A percentile compares a stretch with the other conserved stretches of the same genome.
phyloP scores from a whole-genome alignment of 2,329 filamentous ascomycete species.

The Massarina eburnea region DNA sequence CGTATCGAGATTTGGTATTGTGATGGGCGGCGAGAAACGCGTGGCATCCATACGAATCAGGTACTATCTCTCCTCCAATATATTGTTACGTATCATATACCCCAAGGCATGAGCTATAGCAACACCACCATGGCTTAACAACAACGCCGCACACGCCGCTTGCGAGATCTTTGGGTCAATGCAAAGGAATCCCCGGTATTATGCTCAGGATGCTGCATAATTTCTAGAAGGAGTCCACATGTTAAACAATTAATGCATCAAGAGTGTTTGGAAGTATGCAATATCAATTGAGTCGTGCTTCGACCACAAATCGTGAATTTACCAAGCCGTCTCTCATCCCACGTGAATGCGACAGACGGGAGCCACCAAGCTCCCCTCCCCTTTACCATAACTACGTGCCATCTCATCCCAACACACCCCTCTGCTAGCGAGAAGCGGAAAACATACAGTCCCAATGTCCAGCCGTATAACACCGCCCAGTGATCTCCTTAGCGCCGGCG shows the following conservation, averaged over 20 bases:
- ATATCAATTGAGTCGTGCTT: not conserved
- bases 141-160: not conserved
- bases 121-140: not conserved
- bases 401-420: not conserved
- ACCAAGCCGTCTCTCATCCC: slow-evolving; percentile 7
- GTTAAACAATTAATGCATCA: not conserved
- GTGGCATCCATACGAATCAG: not conserved
- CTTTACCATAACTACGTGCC: slow-evolving; percentile 3
- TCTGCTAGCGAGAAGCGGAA: not conserved
- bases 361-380: not conserved
- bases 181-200: not conserved
- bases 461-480: slow-evolving; percentile 15
- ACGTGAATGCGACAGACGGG: not conserved
- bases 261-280: not conserved
- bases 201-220: not conserved
- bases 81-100: not conserved
- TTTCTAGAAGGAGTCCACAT: not conserved
- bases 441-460: slow-evolving; percentile 6
- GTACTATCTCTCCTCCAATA: not conserved
- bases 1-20: too few relatives aligned
- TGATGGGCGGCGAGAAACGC: not conserved
- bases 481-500: slow-evolving; percentile 23
- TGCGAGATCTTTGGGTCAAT: not conserved
- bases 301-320: not conserved
- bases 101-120: not conserved